Evolutionary conservation across 495 filamentous ascomycete genomes (phyloP).

Genomic region (Platismatia glauca): DNA sequence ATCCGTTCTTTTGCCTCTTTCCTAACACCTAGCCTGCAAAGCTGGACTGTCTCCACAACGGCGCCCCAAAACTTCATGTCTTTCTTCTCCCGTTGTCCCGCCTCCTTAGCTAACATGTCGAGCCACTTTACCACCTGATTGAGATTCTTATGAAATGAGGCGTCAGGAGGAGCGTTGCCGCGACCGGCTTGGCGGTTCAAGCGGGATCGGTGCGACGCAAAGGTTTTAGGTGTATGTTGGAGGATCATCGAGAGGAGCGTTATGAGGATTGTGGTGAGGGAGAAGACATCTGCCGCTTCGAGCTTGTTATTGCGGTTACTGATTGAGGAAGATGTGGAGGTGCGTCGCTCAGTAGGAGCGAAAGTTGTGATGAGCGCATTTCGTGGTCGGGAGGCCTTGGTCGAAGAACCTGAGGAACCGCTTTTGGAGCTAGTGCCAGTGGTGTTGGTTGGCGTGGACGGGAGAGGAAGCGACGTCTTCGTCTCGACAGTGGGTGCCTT

Average conservation of each 20-base stretch:
- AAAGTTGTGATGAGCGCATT: slow-evolving; percentile 28
- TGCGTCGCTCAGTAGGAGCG: slow-evolving; percentile 16
- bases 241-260: slow-evolving; percentile 63
- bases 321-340: slow-evolving; percentile 26
- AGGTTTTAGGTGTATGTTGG: slow-evolving; percentile 61
- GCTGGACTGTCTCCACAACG: slow-evolving; percentile 18
- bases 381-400: slow-evolving; percentile 14
- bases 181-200: slow-evolving; percentile 61
- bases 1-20: slow-evolving; percentile 22
- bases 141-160: slow-evolving; percentile 76
- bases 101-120: slow-evolving; percentile 54
- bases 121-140: slow-evolving; percentile 75
- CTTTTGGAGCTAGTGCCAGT: slow-evolving; percentile 14
- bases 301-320: slow-evolving; percentile 21
- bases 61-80: slow-evolving; percentile 32
- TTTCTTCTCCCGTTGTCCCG: slow-evolving; percentile 50
- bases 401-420: slow-evolving; percentile 23
- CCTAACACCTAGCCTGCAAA: slow-evolving; percentile 17
- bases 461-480: slow-evolving; percentile 20
- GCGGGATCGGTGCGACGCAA: slow-evolving; percentile 61
- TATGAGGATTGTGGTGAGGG: slow-evolving; percentile 61
- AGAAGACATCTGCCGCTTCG: slow-evolving; percentile 57
- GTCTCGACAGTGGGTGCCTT: slow-evolving; percentile 8
- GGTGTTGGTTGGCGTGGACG: slow-evolving; percentile 22
- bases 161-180: slow-evolving; percentile 61